A percentile compares a stretch with the other conserved stretches of the same genome.
Conservation (phyloP, 2,329 filamentous ascomycete species). For the Rasamsonia emersonii region DNA sequence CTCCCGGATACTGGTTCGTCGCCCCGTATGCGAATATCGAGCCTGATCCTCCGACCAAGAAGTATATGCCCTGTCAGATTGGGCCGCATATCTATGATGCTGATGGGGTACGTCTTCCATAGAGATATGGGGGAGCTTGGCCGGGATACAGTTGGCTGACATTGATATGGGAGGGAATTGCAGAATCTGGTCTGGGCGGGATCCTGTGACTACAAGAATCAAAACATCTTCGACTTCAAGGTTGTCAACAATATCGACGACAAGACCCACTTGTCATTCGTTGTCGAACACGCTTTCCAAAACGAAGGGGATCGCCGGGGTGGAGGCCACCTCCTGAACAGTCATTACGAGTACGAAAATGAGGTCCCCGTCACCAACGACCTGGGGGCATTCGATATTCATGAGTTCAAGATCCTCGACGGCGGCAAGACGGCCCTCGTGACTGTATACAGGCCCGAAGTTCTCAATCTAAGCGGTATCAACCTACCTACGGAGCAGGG, state of each 20-base stretch:
- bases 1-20: conserved; percentile 42
- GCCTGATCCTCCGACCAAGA: conserved; percentile 16
- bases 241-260: conserved; percentile 37
- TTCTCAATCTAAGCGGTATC: conserved; percentile 15
- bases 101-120: conserved; percentile 28
- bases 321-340: conserved; percentile 42
- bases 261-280: conserved; percentile 40
- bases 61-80: conserved; percentile 34
- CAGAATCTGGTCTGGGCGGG: conserved; percentile 43
- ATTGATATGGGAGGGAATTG: too few species aligned
- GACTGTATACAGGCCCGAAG: conserved; percentile 14
- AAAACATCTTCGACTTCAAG: conserved; percentile 40
- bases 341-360: conserved; percentile 36
- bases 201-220: conserved; percentile 38
- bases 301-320: conserved; percentile 37
- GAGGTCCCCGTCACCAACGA: conserved; percentile 24
- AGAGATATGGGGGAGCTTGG: not conserved
- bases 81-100: conserved; percentile 44
- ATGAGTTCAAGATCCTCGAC: conserved; percentile 29
- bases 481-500: conserved; percentile 17
- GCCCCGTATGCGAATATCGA: conserved; percentile 32
- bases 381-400: conserved; percentile 25
- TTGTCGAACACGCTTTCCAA: conserved; percentile 21
- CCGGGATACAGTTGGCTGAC: too few species aligned
- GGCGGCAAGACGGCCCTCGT: conserved; percentile 23